Percentiles rank a stretch among this genome's conserved stretches.
phyloP scores from a whole-genome alignment of 1,139 yeast species.

The Suhomyces kunorum region DNA sequence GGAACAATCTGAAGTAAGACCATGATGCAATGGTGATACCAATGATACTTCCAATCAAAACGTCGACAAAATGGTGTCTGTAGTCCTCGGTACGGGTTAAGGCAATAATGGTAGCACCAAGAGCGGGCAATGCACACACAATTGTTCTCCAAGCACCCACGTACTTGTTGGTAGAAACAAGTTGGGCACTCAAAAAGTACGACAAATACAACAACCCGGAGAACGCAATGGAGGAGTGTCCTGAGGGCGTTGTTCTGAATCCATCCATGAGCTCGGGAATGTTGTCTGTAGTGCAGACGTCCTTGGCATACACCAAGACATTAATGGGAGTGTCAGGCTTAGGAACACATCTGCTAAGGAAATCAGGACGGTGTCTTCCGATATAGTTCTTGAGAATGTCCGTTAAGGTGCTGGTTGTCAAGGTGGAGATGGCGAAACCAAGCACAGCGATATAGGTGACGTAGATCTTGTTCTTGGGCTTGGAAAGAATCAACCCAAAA shows the following conservation, averaged over 20 bases:
- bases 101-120: constrained; percentile 68
- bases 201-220: constrained; percentile 66
- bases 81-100: constrained; percentile 76
- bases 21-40: constrained; percentile 45
- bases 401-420: constrained; percentile 46
- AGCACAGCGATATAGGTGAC: constrained; percentile 42
- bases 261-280: constrained; percentile 57
- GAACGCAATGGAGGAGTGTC: constrained; percentile 67
- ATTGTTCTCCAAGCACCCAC: constrained; percentile 60
- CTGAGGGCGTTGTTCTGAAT: constrained; percentile 77
- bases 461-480: constrained; percentile 38
- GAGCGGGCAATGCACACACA: constrained; percentile 35
- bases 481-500: constrained; percentile 30
- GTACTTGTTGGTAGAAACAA: constrained; percentile 34
- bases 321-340: constrained; percentile 47
- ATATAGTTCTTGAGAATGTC: constrained; percentile 66
- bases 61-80: constrained; percentile 75
- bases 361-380: constrained; percentile 80
- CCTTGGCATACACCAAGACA: constrained; percentile 52
- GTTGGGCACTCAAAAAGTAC: constrained; percentile 66
- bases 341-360: constrained; percentile 69
- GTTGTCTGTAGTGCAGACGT: constrained; percentile 61
- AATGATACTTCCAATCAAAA: constrained; percentile 57
- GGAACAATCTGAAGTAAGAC: constrained; percentile 45
- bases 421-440: constrained; percentile 41